A percentile compares a stretch with the other conserved stretches of the same genome.
Conservation (phyloP, 305 asterid species). For the Fraxinus latifolia region DNA sequence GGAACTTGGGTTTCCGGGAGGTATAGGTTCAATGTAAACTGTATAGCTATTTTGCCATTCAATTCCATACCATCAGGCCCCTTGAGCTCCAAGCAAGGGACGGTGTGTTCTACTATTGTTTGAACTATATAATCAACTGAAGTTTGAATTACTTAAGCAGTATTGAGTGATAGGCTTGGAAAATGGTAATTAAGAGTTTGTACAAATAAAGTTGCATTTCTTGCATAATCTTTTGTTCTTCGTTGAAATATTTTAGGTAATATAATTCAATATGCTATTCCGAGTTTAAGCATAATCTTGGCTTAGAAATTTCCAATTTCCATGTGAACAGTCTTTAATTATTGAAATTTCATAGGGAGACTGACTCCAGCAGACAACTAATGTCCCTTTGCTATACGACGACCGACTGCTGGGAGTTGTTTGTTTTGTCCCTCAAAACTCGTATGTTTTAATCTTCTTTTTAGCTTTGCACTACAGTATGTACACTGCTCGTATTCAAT, state of each 20-base stretch:
- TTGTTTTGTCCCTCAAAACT: no score
- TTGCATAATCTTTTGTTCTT: not conserved
- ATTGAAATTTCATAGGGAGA: not conserved
- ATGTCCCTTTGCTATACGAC: not conserved
- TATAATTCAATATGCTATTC: not conserved
- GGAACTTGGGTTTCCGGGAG: constrained; percentile 53
- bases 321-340: not conserved
- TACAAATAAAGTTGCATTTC: not conserved
- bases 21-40: constrained; percentile 43
- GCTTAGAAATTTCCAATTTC: not conserved
- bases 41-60: constrained; percentile 39
- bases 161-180: not conserved
- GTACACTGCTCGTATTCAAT: not conserved
- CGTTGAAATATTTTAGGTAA: not conserved
- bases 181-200: not conserved
- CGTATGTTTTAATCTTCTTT: no score
- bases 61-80: constrained; percentile 32
- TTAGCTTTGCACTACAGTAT: not conserved
- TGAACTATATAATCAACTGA: constrained; percentile 20
- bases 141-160: not conserved
- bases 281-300: not conserved
- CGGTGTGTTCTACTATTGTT: constrained; percentile 46
- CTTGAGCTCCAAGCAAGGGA: constrained; percentile 33
- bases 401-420: not conserved
- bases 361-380: not conserved